Evolutionary conservation across 2,329 filamentous ascomycete genomes (phyloP), one percentile per base, ranked within the genome.

Genomic region (Aspergillus pseudoterreus): DNA sequence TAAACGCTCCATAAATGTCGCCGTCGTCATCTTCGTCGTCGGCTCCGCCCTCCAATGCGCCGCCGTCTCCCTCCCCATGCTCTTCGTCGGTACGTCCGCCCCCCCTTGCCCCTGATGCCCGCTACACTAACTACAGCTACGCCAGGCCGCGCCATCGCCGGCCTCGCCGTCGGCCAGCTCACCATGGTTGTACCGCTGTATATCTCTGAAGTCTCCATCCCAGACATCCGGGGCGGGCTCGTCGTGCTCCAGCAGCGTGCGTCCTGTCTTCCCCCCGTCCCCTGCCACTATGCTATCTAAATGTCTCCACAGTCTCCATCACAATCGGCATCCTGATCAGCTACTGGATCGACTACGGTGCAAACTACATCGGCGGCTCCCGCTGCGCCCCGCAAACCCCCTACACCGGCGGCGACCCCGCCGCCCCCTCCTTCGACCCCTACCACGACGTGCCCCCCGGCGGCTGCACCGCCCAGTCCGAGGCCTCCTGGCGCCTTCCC

Each of bases 121-220:
- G 19, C 19, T 19, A 19, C 4, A 19, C 19, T 19, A 19, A 19
- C 19, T 19, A 19, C 19, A 19, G 19, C 19, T 19, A 19, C 19
- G 3, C 19, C 19, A 19, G 72, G 74, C 5, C 69, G 76, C 24
- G 73, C 72, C 4, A 62, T 78, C 49, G 74, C 75, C 14, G 77
- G 77, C 1, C 52, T 78, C 9, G 69, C 73, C 2, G 65, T 79
- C 9, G 77, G 67, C 4, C 63, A 65, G 55, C 57, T 77, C 45
- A 72, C 70, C 4, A 75, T 75, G 67, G 76, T 79, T 5, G 74
- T 77, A 1, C 79, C 79, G 0, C 62, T 82, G 21, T 82, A 82
- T 58, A 81, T 80, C 42, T 78, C 75, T 3, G 79, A 81, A 57
- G 78, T 80, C 36, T 71, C 70, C 8, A 63, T 71, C 19, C 65